A percentile compares a stretch with the other conserved stretches of the same genome.
These are phyloP conservation scores for Candida adriatica DNA, from an alignment of 805 yeast genomes.

Conservation along the genomic window DNA sequence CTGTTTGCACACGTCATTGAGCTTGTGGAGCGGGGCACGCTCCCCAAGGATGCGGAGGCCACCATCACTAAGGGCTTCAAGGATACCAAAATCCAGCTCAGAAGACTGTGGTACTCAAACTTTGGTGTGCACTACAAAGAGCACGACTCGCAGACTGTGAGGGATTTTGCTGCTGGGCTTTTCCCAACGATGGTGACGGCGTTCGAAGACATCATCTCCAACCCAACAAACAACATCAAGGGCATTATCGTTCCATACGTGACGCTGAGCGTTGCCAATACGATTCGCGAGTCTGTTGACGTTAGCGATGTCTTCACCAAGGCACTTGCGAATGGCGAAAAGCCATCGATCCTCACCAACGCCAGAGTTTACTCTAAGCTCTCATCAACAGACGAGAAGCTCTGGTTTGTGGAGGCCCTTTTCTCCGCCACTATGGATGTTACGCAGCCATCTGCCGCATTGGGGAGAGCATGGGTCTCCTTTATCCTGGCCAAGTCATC, in stretches of 20 bases:
- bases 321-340: slow-evolving; percentile 29
- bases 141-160: slow-evolving; percentile 1
- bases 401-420: slow-evolving; percentile 48
- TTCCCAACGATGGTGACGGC: slow-evolving; percentile 25
- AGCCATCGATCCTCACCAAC: slow-evolving; percentile 44
- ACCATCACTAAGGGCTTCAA: slow-evolving; percentile 43
- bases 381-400: slow-evolving; percentile 34
- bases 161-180: slow-evolving; percentile 14
- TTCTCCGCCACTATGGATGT: slow-evolving; percentile 24
- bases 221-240: slow-evolving; percentile 43
- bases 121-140: slow-evolving; percentile 29
- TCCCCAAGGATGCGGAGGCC: slow-evolving; percentile 11
- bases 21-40: slow-evolving; percentile 16
- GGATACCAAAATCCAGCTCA: slow-evolving; percentile 56
- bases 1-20: slow-evolving; percentile 39
- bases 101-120: slow-evolving; percentile 60
- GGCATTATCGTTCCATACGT: slow-evolving; percentile 49
- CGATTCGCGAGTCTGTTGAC: slow-evolving; percentile 22
- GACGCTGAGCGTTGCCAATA: slow-evolving; percentile 23
- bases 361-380: slow-evolving; percentile 47
- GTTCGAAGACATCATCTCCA: slow-evolving; percentile 37
- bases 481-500: slow-evolving; percentile 34
- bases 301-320: slow-evolving; percentile 26
- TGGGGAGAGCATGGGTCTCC: slow-evolving; percentile 43
- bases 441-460: slow-evolving; percentile 12